Base-by-base conservation (phyloP, 1,284 basidiomycete species). In the Marasmius oreades region DNA sequence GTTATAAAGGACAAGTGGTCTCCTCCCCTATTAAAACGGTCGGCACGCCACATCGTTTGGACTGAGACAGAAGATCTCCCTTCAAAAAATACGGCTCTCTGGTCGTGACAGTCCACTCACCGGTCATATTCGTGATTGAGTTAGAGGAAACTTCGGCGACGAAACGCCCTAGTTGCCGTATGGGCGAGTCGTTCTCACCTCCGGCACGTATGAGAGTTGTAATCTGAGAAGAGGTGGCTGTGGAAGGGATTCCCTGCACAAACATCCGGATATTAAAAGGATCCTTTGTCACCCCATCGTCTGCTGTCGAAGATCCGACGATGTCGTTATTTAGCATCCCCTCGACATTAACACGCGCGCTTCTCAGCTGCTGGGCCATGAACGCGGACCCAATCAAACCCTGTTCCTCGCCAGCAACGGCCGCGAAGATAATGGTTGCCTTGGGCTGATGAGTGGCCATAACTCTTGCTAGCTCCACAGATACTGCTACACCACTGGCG, bases 351-450 rank as follows among this genome's bases (percentile, higher is more conserved):
- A 71, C 70, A 2, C 77, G 73, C 3, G 72, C 69, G 8, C 69
- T 69, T 28, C 69, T 70, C 51, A 81, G 66, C 26, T 69, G 66
- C 52, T 72, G 67, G 3, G 80, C 80, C 65, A 81, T 71, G 65
- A 77, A 77, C 23, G 69, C 67, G 2, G 79, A 73, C 0, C 79
- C 80, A 57, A 69, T 76, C 6, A 81, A 65, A 4, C 77, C 78
- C 60, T 82, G 80, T 61, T 81, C 79, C 63, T 82, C 79, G 18
- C 78, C 53, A 47, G 59, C 55, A 11, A 57, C 59, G 3, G 75
- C 77, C 1, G 70, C 74, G 42, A 81, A 77, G 62, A 82, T 74
- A 58, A 81, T 77, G 1, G 79, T 82, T n/a, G 80, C 77, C 4
- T 69, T 68, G 1, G 78, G 72, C 16, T 69, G 63, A 46, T 74